Evolutionary conservation across 2,329 filamentous ascomycete genomes (phyloP), one percentile per base, ranked within the genome.

Genomic region (Raffaelea ambrosiae): DNA sequence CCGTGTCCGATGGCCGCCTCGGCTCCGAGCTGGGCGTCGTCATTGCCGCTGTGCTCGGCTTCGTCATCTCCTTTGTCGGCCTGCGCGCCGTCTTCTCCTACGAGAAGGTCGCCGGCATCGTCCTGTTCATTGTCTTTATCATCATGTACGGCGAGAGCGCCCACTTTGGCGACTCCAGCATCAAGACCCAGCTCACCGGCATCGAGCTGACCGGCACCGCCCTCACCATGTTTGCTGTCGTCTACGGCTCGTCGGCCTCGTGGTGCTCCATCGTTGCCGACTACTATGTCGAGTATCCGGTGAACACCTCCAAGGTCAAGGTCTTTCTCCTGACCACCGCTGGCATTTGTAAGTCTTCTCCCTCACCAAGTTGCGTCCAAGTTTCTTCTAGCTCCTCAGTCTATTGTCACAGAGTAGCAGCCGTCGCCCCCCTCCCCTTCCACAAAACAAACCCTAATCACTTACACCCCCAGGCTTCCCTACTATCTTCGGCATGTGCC

Each of bases 401-500:
- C 13, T 46, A 14, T 23, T 13, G 8, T 13, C 35, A 5, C 11
- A 18, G 14, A 33, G 5, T n/a, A n/a, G n/a, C n/a, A n/a, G n/a
- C n/a, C n/a, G n/a, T n/a, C n/a, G n/a, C n/a, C n/a, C n/a, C n/a
- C n/a, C n/a, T 7, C 26, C 26, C 26, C 16, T n/a, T n/a, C 14
- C 10, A 33, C 7, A 33, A 8, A 22, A 5, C 9, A n/a, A n/a
- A 20, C 21, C 21, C 18, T 22, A 21, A 16, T 35, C 21, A 2
- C 20, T 47, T 22, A 50, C 46, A 21, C 19, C 4, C 21, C 16
- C 22, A 55, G 61, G 61, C 11, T 61, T 74, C 11, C 72, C 72
- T 0, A 76, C 72, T 0, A 69, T 65, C 39, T 66, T 76, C 45
- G 71, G 71, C 48, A 83, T 84, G 78, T 70, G 69, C 2, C 71